Percentiles rank a stretch among this genome's conserved stretches.
These are phyloP conservation scores for Epichloe amarillans DNA, from an alignment of 2,329 filamentous ascomycete species.

Conservation along the genomic window DNA sequence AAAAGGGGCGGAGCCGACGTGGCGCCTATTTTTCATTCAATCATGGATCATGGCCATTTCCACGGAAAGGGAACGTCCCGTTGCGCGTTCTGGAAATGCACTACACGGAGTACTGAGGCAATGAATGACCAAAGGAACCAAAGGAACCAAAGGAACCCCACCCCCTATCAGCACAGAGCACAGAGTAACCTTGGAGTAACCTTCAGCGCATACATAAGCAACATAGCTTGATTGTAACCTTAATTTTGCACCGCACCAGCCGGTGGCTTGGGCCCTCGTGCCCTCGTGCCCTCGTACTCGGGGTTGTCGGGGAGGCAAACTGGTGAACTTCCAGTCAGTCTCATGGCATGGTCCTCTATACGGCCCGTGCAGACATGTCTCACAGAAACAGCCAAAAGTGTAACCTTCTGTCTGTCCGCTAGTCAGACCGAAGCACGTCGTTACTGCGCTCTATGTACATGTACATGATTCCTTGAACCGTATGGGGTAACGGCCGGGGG, in stretches of 20 bases:
- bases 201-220: neutral
- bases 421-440: neutral
- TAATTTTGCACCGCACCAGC: neutral
- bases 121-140: neutral
- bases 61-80: too few species aligned
- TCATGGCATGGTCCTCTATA: neutral
- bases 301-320: too few species aligned
- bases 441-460: neutral
- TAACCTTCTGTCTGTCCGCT: neutral
- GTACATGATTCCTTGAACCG: too few species aligned
- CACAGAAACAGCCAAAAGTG: neutral
- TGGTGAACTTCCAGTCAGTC: too few species aligned
- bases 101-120: neutral
- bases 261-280: neutral
- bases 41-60: too few species aligned
- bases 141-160: neutral
- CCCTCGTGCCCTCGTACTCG: neutral
- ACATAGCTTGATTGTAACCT: conserved; percentile 1
- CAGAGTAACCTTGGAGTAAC: neutral
- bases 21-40: too few species aligned
- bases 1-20: neutral
- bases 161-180: neutral
- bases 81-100: too few species aligned
- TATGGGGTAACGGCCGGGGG: neutral
- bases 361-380: neutral